These are phyloP conservation scores for Fusarium hostae DNA, from an alignment of 2,329 filamentous ascomycete genomes.

Conservation along the genomic window DNA sequence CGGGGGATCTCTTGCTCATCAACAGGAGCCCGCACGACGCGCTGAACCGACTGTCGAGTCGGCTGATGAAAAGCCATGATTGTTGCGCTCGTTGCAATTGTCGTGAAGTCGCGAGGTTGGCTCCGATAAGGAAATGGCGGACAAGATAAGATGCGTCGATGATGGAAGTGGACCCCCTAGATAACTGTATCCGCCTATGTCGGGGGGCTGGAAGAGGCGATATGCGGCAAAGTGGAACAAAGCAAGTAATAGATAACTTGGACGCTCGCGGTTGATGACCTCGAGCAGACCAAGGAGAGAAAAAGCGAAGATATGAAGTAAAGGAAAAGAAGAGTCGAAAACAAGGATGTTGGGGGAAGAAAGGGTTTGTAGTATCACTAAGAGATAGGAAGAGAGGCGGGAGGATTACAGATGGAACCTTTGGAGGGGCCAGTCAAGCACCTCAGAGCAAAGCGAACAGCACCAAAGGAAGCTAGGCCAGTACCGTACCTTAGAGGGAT, in stretches of 20 bases:
- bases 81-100: slow-evolving; percentile 12
- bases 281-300: slow-evolving; percentile 11
- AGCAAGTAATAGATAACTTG: not conserved
- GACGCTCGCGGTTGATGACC: slow-evolving; percentile 9
- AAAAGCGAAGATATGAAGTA: not conserved
- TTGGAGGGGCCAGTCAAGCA: slow-evolving; percentile 22
- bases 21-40: slow-evolving; percentile 56
- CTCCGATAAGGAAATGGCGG: slow-evolving; percentile 38
- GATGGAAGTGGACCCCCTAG: slow-evolving; percentile 41
- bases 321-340: slow-evolving; percentile 8
- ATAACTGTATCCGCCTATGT: slow-evolving; percentile 28
- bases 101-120: slow-evolving; percentile 27
- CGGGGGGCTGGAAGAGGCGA: slow-evolving; percentile 33
- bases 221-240: slow-evolving; percentile 23
- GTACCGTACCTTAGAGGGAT: slow-evolving; percentile 33
- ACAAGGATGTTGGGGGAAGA: slow-evolving; percentile 6
- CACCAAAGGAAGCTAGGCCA: slow-evolving; percentile 18
- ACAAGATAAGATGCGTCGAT: slow-evolving; percentile 43
- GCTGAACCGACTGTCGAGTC: slow-evolving; percentile 63
- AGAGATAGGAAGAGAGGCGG: slow-evolving; percentile 29
- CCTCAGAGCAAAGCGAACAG: not conserved
- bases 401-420: slow-evolving; percentile 14
- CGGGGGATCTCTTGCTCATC: slow-evolving; percentile 52
- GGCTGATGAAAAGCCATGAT: slow-evolving; percentile 71
- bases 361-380: slow-evolving; percentile 16